Evolutionary conservation across 305 asterid species (phyloP).

Genomic region (Nicotiana rustica): DNA sequence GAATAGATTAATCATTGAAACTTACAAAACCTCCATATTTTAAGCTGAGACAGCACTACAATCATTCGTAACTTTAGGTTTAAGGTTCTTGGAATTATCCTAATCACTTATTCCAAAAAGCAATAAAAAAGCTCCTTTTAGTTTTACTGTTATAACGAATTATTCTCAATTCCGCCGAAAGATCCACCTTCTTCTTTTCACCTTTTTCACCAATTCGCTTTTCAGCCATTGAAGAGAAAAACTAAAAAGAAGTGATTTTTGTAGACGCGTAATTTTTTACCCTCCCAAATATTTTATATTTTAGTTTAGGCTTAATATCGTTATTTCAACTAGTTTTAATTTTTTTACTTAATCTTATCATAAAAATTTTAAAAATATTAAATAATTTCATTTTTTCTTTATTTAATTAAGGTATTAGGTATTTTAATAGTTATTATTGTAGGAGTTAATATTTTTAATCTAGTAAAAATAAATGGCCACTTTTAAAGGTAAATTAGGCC

Average conservation of each 20-base stretch:
- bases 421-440: no score
- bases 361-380: no score
- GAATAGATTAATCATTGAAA: not conserved
- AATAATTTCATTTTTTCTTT: no score
- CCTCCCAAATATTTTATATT: no score
- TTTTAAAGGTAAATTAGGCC: no score
- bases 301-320: no score
- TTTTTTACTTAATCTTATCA: no score
- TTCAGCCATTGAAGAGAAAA: not conserved
- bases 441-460: no score
- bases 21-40: not conserved
- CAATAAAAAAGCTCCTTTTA: not conserved
- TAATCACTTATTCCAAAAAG: not conserved
- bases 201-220: not conserved
- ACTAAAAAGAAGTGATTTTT: not conserved
- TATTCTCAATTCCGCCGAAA: constrained; percentile 14
- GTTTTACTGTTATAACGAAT: not conserved
- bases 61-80: not conserved
- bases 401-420: no score
- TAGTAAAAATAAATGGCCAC: no score
- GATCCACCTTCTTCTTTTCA: constrained; percentile 5
- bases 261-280: no score
- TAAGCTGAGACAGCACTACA: not conserved
- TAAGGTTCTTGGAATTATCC: not conserved
- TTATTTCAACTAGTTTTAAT: no score